Evolutionary conservation across 768 basidiomycete genomes (phyloP), one percentile per base, ranked within the genome.

Genomic region (Leccinum ochraceum): DNA sequence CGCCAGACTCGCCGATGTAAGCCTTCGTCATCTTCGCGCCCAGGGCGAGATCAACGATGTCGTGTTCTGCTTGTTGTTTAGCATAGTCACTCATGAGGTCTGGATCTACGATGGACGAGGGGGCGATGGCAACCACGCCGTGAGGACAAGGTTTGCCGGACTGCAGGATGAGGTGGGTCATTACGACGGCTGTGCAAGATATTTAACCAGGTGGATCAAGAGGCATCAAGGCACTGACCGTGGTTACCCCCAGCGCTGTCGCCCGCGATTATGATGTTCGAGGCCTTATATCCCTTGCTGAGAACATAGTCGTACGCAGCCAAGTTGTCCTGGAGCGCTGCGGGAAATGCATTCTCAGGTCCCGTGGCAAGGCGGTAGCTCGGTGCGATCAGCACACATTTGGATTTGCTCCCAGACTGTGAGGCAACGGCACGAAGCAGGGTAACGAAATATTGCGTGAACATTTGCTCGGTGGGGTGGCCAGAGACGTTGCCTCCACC

Each of bases 41-140:
- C 1, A 0, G 2, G 1, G 46, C 13, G 10, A 36, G 0, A 17
- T 37, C 11, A 11, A 63, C 2, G 11, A 64, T 13, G 36, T 73
- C 66, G 1, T 26, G 26, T 14, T 1, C 46, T 3, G 6, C 26
- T 6, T 54, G 49, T 20, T 53, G 36, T 57, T 52, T 53, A 53
- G 59, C 54, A 3, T 57, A 22, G 4, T 62, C 61, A 51, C 58
- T 57, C n/a, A 37, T 0, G n/a, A 0, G 4, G 10, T 62, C 55
- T 1, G 34, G 34, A 0, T 34, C 34, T 4, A 34, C 34, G 34
- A 34, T 52, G 9, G 57, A 17, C 4, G 0, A 3, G 0, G 89
- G 89, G 0, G 86, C 76, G 34, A 90, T 77, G 20, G 87, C 74
- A 28, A 84, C 74, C 62, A 91, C 73, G 61, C 88, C 84, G 0